Base-by-base conservation (phyloP, 768 basidiomycete species). In the Glaciozyma martinii region DNA sequence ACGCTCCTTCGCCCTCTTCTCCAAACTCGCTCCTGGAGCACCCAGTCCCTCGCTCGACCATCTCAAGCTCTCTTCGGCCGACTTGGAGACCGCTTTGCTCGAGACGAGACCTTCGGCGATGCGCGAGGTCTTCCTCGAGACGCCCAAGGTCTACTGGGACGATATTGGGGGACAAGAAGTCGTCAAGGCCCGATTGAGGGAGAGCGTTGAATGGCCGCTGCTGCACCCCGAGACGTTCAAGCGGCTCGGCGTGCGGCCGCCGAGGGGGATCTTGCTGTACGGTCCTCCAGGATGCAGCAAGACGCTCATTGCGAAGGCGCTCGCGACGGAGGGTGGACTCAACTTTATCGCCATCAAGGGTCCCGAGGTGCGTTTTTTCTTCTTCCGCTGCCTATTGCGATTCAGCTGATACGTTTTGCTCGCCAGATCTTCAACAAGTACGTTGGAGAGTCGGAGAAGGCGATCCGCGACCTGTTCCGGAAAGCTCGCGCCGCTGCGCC, bases 261-360 rank as follows among this genome's bases (percentile, higher is more conserved):
- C 94, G 0, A 86, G 88, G 71, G 94, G 94, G 1, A 83, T 98
- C 9, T 77, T 99, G 53, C 79, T 98, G 21, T 99, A 94, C 90
- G 95, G 95, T 29, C 95, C 95, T 29, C 94, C 95, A 0, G 95
- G 95, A 10, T 98, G 94, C 74, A 93, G 94, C 10, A 99, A 98
- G 79, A 99, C 95, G 0, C 74, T 99, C 29, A 80, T 99, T 23
- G 95, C 95, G 0, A 98, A 97, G 75, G 95, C 94, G 1, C 92
- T 98, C 12, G 95, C 95, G 12, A 97, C 92, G 75, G 95, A 98
- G 78, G 89, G 87, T 58, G 80, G 84, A 65, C 93, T 94, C 23
- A 98, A 93, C 76, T 98, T 99, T 72, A 82, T 99, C 49, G 91
- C 94, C 29, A 90, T 99, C 40, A 95, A 95, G 76, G 95, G 95